These are phyloP conservation scores for Ophiostoma himal-ulmi DNA, from an alignment of 2,329 filamentous ascomycete genomes.

Conservation along the genomic window DNA sequence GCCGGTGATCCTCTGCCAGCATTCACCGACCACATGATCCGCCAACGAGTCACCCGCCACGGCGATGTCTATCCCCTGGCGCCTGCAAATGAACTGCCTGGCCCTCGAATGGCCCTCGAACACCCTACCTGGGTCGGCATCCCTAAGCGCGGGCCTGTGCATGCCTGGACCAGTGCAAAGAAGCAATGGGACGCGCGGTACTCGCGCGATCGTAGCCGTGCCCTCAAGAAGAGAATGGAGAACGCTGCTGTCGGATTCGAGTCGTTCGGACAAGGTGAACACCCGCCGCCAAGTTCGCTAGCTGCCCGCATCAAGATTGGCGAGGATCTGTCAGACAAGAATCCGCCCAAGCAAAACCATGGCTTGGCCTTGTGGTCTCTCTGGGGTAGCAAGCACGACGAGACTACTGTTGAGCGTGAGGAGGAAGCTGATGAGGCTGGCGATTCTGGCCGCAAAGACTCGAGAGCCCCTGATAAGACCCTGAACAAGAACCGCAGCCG, in stretches of 20 bases:
- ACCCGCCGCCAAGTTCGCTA: constrained; percentile 76
- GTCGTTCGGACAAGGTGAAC: constrained; percentile 63
- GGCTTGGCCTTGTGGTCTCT: constrained; percentile 77
- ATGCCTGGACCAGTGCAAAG: constrained; percentile 76
- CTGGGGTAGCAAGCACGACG: constrained; percentile 86
- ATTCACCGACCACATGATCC: constrained; percentile 85
- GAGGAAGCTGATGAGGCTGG: constrained; percentile 42
- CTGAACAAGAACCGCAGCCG: background rate
- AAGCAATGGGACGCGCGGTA: constrained; percentile 68
- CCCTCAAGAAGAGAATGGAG: constrained; percentile 67
- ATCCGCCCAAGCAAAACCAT: constrained; percentile 54
- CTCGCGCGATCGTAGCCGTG: constrained; percentile 58
- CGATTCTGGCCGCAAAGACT: background rate
- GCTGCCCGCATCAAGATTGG: constrained; percentile 59
- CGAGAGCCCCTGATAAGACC: background rate
- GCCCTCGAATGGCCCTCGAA: constrained; percentile 54
- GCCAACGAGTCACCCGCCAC: constrained; percentile 75
- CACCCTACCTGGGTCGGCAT: constrained; percentile 63
- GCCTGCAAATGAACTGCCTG: constrained; percentile 58
- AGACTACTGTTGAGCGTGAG: constrained; percentile 60
- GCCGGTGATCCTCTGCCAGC: constrained; percentile 76
- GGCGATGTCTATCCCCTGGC: constrained; percentile 67
- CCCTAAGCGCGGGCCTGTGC: constrained; percentile 71
- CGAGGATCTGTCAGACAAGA: constrained; percentile 44
- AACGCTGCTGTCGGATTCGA: constrained; percentile 69